Conservation (phyloP, 169 alveolate species). For the Theileria sp. region DNA sequence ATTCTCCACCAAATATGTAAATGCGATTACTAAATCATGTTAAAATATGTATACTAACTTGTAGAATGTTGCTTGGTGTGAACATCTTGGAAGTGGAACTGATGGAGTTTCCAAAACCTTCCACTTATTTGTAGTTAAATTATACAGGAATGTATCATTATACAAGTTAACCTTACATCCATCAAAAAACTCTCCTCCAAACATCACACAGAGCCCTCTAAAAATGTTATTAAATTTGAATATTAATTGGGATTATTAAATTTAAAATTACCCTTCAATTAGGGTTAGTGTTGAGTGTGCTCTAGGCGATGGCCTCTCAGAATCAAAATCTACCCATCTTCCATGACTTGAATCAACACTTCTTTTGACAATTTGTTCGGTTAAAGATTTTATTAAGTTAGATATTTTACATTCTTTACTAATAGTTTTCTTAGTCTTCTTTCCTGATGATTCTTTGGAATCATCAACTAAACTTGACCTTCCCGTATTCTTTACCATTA, state of each 20-base stretch:
- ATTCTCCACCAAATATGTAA: conserved; percentile 89
- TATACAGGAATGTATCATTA: conserved; percentile 82
- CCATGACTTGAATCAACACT: conserved; percentile 22
- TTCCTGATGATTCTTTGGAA: background rate
- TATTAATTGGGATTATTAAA: no score
- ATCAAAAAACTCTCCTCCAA: conserved; percentile 89
- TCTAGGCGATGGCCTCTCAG: conserved; percentile 73
- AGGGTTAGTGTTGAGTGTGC: conserved; percentile 73
- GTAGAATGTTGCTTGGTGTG: conserved; percentile 85
- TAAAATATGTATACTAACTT: conserved; percentile 40
- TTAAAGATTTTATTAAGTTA: conserved; percentile 13
- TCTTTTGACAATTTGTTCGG: conserved; percentile 15
- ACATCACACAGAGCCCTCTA: conserved; percentile 78
- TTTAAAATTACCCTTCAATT: conserved; percentile 50
- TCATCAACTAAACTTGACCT: background rate
- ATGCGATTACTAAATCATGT: conserved; percentile 72
- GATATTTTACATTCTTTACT: conserved; percentile 31
- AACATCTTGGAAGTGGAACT: conserved; percentile 87
- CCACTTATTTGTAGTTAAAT: conserved; percentile 83
- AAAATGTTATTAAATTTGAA: background rate
- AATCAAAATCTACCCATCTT: conserved; percentile 30
- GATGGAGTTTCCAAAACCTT: conserved; percentile 63
- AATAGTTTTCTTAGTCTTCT: conserved; percentile 1
- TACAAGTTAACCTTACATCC: conserved; percentile 78
- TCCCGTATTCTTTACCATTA: background rate